A percentile compares a stretch with the other conserved stretches of the same genome.
Evolutionary conservation across 192 early-diverging fungal genomes (phyloP).

Genomic region (Chytriomyces sp.): DNA sequence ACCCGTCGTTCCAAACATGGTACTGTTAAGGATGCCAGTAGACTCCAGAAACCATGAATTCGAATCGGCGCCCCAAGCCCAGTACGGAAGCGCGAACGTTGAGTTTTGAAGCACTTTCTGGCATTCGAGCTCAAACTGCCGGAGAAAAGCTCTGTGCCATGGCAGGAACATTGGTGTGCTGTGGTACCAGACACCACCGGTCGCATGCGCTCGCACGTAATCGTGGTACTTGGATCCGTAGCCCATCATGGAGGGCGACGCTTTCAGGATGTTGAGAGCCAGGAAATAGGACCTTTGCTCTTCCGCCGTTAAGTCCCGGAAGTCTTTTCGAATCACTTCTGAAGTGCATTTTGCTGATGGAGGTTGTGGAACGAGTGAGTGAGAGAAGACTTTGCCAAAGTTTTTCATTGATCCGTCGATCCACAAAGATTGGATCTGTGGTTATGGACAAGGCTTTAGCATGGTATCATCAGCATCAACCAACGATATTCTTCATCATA

Average conservation of each 20-base stretch:
- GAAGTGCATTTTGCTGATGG: neutral
- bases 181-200: conserved; percentile 4
- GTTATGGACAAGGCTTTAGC: neutral
- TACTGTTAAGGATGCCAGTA: conserved; percentile 11
- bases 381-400: conserved; percentile 6
- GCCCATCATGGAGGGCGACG: conserved; percentile 1
- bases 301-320: conserved; percentile 21
- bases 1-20: conserved; percentile 16
- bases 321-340: conserved; percentile 25
- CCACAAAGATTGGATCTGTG: neutral
- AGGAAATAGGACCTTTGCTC: conserved; percentile 30
- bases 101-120: conserved; percentile 13
- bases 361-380: neutral
- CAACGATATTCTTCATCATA: neutral
- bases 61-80: conserved; percentile 59
- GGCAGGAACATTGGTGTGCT: conserved; percentile 36
- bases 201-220: conserved; percentile 6
- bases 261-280: conserved; percentile 27
- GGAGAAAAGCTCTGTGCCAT: conserved; percentile 42
- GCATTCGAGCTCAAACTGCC: conserved; percentile 27
- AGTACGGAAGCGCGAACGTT: conserved; percentile 61
- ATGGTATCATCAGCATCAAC: neutral
- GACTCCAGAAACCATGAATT: neutral
- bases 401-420: neutral
- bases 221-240: conserved; percentile 17